phyloP scores from a whole-genome alignment of 805 yeast genomes.

The Sugiyamaella lignohabitans region DNA sequence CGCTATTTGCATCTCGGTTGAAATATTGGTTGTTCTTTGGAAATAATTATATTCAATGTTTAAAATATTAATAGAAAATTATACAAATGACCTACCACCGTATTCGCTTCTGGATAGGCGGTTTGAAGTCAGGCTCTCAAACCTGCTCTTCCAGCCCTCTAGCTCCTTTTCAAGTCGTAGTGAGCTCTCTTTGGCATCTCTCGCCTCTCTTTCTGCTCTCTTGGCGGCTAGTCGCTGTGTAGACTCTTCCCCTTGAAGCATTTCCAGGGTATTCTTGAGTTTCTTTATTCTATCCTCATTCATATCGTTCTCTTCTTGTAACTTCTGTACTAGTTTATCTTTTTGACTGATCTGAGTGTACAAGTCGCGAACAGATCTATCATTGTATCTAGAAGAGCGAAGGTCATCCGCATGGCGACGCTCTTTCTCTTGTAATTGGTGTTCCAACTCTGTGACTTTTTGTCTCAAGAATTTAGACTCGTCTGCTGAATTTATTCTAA shows the following conservation, averaged over 20 bases:
- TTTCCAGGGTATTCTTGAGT: conserved; percentile 33
- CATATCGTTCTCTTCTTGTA: conserved; percentile 47
- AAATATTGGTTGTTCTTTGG: too few species aligned
- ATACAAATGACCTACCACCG: background rate
- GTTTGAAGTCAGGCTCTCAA: conserved; percentile 13
- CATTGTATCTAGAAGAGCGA: conserved; percentile 19
- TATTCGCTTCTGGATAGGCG: background rate
- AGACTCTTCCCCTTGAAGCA: conserved; percentile 34
- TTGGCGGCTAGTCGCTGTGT: conserved; percentile 34
- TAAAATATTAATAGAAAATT: too few species aligned
- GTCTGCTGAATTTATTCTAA: conserved; percentile 15
- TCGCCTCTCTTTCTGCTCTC: conserved; percentile 45
- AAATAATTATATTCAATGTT: too few species aligned
- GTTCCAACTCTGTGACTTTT: conserved; percentile 21
- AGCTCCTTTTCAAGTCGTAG: conserved; percentile 48
- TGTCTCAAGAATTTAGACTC: conserved; percentile 15
- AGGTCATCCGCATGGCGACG: conserved; percentile 17
- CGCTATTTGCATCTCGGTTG: too few species aligned
- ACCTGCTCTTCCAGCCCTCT: conserved; percentile 31
- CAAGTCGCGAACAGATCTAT: conserved; percentile 25
- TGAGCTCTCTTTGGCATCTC: conserved; percentile 43
- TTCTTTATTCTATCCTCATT: conserved; percentile 42
- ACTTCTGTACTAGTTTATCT: conserved; percentile 24
- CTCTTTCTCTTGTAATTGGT: conserved; percentile 20
- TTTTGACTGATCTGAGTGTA: conserved; percentile 24